Conservation (phyloP, 108 stramenopile genomes). For the Conticribra weissflogii region DNA sequence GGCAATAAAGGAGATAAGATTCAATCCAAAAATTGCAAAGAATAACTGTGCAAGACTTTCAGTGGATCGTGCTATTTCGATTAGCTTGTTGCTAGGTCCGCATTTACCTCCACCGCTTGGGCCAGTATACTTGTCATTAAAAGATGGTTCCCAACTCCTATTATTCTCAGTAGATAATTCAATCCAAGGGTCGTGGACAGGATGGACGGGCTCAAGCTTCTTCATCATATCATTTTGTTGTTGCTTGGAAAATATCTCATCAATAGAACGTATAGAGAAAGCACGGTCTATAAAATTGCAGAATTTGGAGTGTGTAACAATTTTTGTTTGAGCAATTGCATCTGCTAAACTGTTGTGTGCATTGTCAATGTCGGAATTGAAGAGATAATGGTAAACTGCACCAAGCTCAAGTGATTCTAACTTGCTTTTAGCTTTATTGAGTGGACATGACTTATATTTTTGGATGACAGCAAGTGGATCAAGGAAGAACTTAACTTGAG, state of each 20-base stretch:
- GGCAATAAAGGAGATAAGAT: neutral
- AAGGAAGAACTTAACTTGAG: neutral
- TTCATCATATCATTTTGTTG: constrained; percentile 5
- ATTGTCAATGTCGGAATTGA: no score
- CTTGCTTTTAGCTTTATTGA: neutral
- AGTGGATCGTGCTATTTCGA: neutral
- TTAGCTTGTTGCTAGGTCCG: neutral
- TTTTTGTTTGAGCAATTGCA: neutral
- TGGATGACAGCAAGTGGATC: constrained; percentile 1
- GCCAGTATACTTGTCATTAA: neutral
- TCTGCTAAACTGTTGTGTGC: neutral
- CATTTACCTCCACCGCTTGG: neutral
- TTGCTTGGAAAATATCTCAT: constrained; percentile 1
- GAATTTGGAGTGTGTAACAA: neutral
- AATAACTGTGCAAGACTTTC: neutral
- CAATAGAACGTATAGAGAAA: neutral
- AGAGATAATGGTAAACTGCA: neutral
- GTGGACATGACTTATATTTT: neutral
- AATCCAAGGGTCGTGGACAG: neutral
- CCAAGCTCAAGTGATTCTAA: constrained; percentile 2
- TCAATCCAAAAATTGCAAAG: neutral
- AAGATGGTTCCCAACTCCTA: neutral
- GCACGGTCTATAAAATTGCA: no score
- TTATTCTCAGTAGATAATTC: neutral
- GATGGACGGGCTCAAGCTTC: neutral